phyloP scores from a whole-genome alignment of 2,329 filamentous ascomycete genomes.

The Cladobotryum protrusum region DNA sequence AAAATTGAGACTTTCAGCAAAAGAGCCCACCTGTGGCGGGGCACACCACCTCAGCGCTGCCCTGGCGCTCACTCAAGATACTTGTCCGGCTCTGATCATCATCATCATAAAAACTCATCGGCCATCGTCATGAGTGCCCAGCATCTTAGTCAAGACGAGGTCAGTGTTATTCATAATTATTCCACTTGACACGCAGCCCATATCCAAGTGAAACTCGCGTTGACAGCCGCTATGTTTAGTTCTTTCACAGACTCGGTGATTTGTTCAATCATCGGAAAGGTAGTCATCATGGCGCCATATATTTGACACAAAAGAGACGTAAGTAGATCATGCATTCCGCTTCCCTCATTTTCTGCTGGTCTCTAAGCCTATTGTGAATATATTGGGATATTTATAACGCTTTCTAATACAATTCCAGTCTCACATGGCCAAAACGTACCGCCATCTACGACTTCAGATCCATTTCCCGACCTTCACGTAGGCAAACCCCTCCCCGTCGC shows the following conservation, averaged over 20 bases:
- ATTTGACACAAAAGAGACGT: slow-evolving; percentile 72
- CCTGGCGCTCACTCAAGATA: too few relatives aligned
- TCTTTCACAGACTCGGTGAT: slow-evolving; percentile 62
- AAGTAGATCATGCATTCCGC: slow-evolving; percentile 22
- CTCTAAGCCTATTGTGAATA: slow-evolving; percentile 3
- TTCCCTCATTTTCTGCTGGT: background rate
- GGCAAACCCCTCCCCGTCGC: slow-evolving; percentile 63
- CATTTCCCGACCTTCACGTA: slow-evolving; percentile 55
- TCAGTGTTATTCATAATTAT: slow-evolving; percentile 14
- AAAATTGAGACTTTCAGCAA: background rate
- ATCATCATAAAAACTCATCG: background rate
- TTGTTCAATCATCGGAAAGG: slow-evolving; percentile 63
- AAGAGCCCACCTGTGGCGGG: too few relatives aligned
- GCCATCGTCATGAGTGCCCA: slow-evolving; percentile 19
- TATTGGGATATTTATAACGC: background rate
- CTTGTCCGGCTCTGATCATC: background rate
- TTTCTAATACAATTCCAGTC: slow-evolving; percentile 26
- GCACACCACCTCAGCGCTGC: too few relatives aligned
- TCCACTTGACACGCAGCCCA: too few relatives aligned
- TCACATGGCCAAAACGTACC: slow-evolving; percentile 38
- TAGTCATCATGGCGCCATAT: slow-evolving; percentile 67
- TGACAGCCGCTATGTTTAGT: slow-evolving; percentile 42
- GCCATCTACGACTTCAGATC: slow-evolving; percentile 39
- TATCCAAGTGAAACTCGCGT: background rate
- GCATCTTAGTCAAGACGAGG: slow-evolving; percentile 35